Conservation (phyloP, 495 filamentous ascomycete species). For the Hypoxylon fragiforme region DNA sequence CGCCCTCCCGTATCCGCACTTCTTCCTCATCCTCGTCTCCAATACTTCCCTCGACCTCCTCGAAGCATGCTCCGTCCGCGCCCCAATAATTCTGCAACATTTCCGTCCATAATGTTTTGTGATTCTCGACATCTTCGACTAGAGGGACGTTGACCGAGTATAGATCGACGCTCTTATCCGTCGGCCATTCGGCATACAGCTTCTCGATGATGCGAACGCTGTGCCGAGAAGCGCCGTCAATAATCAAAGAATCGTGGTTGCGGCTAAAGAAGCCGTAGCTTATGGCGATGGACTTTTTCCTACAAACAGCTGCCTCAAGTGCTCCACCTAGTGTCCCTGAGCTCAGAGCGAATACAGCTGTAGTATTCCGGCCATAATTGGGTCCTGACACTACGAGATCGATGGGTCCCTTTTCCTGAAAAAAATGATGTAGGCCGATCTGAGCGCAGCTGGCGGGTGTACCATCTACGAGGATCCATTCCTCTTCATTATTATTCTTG, state of each 20-base stretch:
- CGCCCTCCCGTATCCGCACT: slow-evolving; percentile 63
- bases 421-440: slow-evolving; percentile 87
- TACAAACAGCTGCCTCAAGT: slow-evolving; percentile 87
- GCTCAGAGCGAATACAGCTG: slow-evolving; percentile 85
- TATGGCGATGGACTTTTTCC: slow-evolving; percentile 74
- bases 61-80: slow-evolving; percentile 75
- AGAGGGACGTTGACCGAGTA: slow-evolving; percentile 90
- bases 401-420: slow-evolving; percentile 72
- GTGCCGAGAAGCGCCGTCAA: slow-evolving; percentile 70
- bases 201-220: slow-evolving; percentile 77
- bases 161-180: slow-evolving; percentile 66
- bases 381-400: slow-evolving; percentile 90
- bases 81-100: slow-evolving; percentile 90
- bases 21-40: slow-evolving; percentile 66
- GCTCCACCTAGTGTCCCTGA: slow-evolving; percentile 90
- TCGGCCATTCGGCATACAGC: slow-evolving; percentile 72
- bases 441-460: slow-evolving; percentile 88
- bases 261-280: slow-evolving; percentile 79
- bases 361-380: slow-evolving; percentile 94
- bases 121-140: slow-evolving; percentile 64
- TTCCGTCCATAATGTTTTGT: slow-evolving; percentile 73
- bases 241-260: slow-evolving; percentile 74
- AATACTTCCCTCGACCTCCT: slow-evolving; percentile 67
- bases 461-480: slow-evolving; percentile 91
- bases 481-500: slow-evolving; percentile 61